Conservation (phyloP, 2,329 filamentous ascomycete species). For the Penicillium italicum region DNA sequence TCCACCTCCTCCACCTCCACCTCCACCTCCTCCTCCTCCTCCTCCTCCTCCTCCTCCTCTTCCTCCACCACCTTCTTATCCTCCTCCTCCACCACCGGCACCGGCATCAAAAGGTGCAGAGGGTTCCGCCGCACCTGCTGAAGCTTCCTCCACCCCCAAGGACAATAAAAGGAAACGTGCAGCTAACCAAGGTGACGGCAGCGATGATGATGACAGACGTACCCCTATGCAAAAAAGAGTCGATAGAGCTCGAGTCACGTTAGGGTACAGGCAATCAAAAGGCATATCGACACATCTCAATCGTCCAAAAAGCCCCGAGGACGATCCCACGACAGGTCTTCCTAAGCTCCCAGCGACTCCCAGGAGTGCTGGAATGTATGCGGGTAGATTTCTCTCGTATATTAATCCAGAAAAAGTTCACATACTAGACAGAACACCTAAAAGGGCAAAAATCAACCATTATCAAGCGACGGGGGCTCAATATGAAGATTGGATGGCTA, state of each 20-base stretch:
- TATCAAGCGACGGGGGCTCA: not conserved
- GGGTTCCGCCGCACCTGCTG: not conserved
- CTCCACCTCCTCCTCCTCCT: too few relatives aligned
- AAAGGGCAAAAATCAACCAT: rapidly evolving
- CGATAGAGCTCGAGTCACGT: rapidly evolving
- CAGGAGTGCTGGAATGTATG: rapidly evolving
- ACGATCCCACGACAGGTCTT: not conserved
- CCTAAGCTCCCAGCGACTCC: not conserved
- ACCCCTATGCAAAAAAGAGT: not conserved
- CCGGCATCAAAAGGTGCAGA: not conserved
- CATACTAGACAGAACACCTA: not conserved
- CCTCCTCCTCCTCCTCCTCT: too few relatives aligned
- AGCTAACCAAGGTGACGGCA: not conserved
- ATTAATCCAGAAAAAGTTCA: not conserved
- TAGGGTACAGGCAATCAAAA: not conserved
- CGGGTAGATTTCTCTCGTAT: rapidly evolving
- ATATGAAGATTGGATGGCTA: not conserved
- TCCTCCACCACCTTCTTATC: too few relatives aligned
- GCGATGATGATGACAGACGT: too few relatives aligned
- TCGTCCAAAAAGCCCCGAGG: not conserved
- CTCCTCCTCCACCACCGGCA: too few relatives aligned
- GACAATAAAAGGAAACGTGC: not conserved
- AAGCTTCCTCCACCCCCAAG: not conserved
- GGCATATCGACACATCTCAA: not conserved
- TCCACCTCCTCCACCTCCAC: too few relatives aligned